Percentiles rank a stretch among this genome's conserved stretches.
These are phyloP conservation scores for Mortierella sp. DNA, from an alignment of 371 early-diverging fungal species.

Conservation along the genomic window DNA sequence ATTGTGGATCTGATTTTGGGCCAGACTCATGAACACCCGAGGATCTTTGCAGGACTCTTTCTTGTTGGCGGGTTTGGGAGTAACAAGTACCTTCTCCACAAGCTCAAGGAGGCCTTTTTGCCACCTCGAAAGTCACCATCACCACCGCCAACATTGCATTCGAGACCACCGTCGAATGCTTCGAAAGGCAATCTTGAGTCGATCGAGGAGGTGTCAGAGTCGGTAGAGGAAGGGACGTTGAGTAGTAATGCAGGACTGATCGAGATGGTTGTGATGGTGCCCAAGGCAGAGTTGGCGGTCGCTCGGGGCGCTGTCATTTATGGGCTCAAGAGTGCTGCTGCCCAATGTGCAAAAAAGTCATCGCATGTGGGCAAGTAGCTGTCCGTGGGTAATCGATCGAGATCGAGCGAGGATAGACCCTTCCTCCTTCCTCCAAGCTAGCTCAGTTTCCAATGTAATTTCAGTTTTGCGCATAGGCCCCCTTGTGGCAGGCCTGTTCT, in stretches of 20 bases:
- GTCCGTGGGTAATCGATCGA: too few species aligned
- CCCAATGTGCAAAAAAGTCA: constrained; percentile 37
- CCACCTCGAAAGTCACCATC: constrained; percentile 30
- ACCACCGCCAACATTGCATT: neutral
- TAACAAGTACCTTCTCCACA: constrained; percentile 67
- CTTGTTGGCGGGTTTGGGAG: constrained; percentile 74
- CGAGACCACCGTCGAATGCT: neutral
- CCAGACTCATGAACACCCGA: constrained; percentile 61
- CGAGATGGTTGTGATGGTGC: constrained; percentile 50
- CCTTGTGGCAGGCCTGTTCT: too few species aligned
- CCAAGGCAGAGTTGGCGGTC: constrained; percentile 53
- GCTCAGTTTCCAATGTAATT: too few species aligned
- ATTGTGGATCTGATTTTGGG: constrained; percentile 64
- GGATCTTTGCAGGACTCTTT: constrained; percentile 65
- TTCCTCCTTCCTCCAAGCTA: neutral
- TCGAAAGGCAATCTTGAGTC: neutral
- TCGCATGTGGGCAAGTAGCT: constrained; percentile 6
- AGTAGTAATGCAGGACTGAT: constrained; percentile 20
- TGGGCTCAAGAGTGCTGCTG: constrained; percentile 50
- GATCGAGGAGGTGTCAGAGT: constrained; percentile 13
- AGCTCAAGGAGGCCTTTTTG: constrained; percentile 35
- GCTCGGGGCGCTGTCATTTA: constrained; percentile 53
- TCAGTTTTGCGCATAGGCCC: too few species aligned
- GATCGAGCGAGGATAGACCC: too few species aligned
- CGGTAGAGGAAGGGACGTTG: constrained; percentile 12